Conservation (phyloP, 75 land plant species). For the Chamaecyparis obtusa region DNA sequence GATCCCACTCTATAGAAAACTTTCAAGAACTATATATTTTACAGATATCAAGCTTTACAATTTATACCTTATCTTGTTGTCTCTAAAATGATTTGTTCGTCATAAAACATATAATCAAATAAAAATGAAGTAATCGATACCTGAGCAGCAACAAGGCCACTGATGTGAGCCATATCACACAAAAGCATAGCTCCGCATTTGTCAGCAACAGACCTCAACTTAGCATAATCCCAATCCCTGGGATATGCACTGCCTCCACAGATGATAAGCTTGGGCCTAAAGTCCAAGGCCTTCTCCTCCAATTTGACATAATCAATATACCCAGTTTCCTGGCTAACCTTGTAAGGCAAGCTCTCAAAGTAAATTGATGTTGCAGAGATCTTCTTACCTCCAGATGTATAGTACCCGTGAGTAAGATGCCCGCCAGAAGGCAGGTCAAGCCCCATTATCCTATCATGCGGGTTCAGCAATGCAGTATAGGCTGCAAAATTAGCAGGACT, state of each 20-base stretch:
- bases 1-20: neutral
- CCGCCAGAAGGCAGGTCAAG: conserved; percentile 82
- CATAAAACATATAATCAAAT: neutral
- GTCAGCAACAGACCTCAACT: conserved; percentile 65
- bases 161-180: conserved; percentile 92
- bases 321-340: conserved; percentile 67
- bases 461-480: conserved; percentile 72
- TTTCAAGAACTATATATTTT: neutral
- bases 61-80: neutral
- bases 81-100: neutral
- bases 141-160: conserved; percentile 92
- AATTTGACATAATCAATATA: conserved; percentile 73
- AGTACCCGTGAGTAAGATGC: conserved; percentile 81
- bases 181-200: conserved; percentile 69
- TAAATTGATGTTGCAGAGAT: conserved; percentile 89
- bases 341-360: conserved; percentile 89
- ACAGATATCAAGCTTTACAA: neutral
- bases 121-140: conserved; percentile 17
- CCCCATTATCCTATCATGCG: conserved; percentile 84
- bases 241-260: conserved; percentile 92
- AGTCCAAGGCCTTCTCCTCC: conserved; percentile 93
- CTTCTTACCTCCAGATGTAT: conserved; percentile 88
- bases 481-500: conserved; percentile 86
- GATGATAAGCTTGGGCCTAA: conserved; percentile 79
- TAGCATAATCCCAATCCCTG: conserved; percentile 83